Evolutionary conservation across 1,284 basidiomycete genomes (phyloP).

Genomic region (Moesziomyces aphidis): DNA sequence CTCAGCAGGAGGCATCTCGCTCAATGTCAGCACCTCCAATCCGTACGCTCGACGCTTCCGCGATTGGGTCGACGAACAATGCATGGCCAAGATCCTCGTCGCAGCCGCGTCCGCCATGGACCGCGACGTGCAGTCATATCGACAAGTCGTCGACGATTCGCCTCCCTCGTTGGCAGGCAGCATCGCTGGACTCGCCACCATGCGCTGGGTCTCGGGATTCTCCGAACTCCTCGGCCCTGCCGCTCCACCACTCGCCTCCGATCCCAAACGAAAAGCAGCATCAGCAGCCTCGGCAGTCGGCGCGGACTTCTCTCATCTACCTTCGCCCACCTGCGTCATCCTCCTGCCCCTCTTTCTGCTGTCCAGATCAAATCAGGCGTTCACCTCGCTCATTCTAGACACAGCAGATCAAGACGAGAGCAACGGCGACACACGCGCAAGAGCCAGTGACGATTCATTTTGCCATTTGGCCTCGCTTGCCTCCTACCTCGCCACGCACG

Average conservation of each 20-base stretch:
- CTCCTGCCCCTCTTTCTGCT: constrained; percentile 52
- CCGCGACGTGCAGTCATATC: constrained; percentile 28
- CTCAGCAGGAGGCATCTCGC: constrained; percentile 22
- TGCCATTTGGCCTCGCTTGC: constrained; percentile 48
- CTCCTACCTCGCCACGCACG: constrained; percentile 57
- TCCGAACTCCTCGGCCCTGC: constrained; percentile 31
- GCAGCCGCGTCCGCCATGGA: constrained; percentile 37
- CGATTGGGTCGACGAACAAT: constrained; percentile 53
- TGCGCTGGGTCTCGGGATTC: constrained; percentile 42
- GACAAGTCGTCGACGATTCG: constrained; percentile 41
- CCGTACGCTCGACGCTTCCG: constrained; percentile 49
- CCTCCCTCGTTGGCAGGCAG: constrained; percentile 33
- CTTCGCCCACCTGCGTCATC: constrained; percentile 34
- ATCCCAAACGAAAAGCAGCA: constrained; percentile 1
- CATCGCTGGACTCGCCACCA: constrained; percentile 37
- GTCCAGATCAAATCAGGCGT: constrained; percentile 49
- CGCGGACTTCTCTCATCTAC: constrained; percentile 40
- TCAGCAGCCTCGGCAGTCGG: constrained; percentile 11
- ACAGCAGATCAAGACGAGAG: constrained; percentile 7
- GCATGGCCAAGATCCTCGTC: constrained; percentile 42
- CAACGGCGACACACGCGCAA: constrained; percentile 4
- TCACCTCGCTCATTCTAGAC: constrained; percentile 40
- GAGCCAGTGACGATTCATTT: constrained; percentile 33
- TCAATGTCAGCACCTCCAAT: constrained; percentile 45
- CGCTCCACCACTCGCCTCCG: constrained; percentile 1